Evolutionary conservation across 371 early-diverging fungal genomes (phyloP).

Genomic region (Globomyces sp.): DNA sequence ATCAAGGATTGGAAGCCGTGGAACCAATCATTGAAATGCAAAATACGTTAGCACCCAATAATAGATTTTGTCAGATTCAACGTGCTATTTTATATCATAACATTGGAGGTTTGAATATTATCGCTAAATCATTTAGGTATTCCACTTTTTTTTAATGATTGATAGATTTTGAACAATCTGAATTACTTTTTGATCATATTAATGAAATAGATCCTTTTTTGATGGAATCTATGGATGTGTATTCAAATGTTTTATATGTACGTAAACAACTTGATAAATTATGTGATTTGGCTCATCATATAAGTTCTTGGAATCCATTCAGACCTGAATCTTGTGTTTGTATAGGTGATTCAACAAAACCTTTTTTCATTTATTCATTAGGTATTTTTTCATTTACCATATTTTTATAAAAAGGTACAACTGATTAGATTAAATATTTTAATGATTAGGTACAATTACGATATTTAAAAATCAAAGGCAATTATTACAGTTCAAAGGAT

Average conservation of each 20-base stretch:
- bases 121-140: no score
- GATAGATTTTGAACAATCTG: constrained; percentile 69
- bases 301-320: constrained; percentile 73
- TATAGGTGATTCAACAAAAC: constrained; percentile 51
- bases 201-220: constrained; percentile 65
- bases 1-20: no score
- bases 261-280: constrained; percentile 68
- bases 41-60: no score
- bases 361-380: constrained; percentile 6
- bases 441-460: background rate
- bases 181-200: constrained; percentile 66
- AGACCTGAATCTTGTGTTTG: constrained; percentile 86
- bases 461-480: constrained; percentile 46
- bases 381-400: background rate
- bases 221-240: constrained; percentile 84
- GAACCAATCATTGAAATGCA: no score
- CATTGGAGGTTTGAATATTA: no score
- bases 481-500: constrained; percentile 79
- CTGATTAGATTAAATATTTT: background rate
- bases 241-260: constrained; percentile 88
- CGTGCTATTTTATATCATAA: no score
- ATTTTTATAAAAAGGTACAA: background rate
- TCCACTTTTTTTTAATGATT: no score
- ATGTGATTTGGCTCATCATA: constrained; percentile 74
- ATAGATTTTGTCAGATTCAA: no score